Percentiles rank a stretch among this genome's conserved stretches.
Conservation (phyloP, 148 eudicot genomes). For the Rhododendron vialii region DNA sequence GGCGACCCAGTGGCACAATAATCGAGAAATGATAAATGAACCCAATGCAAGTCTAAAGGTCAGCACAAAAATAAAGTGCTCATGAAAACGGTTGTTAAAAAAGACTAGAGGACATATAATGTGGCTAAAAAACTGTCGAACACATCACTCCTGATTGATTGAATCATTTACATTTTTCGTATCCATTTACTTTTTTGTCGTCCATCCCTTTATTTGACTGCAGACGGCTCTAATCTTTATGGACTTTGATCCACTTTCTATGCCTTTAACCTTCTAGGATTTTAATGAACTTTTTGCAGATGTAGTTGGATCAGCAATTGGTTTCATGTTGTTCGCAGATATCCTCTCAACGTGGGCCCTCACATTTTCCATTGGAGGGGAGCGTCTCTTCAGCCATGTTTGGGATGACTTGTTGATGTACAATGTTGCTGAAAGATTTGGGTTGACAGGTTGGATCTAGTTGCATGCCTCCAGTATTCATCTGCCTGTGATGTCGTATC, state of each 20-base stretch:
- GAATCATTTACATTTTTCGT: background rate
- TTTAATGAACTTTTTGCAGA: slow-evolving; percentile 34
- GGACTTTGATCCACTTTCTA: background rate
- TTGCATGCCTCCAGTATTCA: background rate
- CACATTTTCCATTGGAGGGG: slow-evolving; percentile 83
- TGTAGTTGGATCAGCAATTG: slow-evolving; percentile 80
- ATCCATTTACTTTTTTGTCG: background rate
- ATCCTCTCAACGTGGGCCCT: slow-evolving; percentile 74
- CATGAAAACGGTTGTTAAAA: no score
- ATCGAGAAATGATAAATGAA: background rate
- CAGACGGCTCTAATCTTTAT: background rate
- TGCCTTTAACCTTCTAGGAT: background rate
- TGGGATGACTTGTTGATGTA: slow-evolving; percentile 81
- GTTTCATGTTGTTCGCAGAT: slow-evolving; percentile 48
- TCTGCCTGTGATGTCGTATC: background rate
- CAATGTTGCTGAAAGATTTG: slow-evolving; percentile 81
- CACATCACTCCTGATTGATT: background rate
- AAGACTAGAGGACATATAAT: no score
- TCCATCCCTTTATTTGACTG: background rate
- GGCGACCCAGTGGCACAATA: background rate
- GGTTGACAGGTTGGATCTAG: slow-evolving; percentile 68
- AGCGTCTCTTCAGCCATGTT: slow-evolving; percentile 62
- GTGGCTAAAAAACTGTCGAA: background rate
- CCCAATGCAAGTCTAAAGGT: background rate
- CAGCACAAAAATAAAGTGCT: no score